These are phyloP conservation scores for Mallotus japonicus DNA, from an alignment of 441 rosid species.

Conservation along the genomic window DNA sequence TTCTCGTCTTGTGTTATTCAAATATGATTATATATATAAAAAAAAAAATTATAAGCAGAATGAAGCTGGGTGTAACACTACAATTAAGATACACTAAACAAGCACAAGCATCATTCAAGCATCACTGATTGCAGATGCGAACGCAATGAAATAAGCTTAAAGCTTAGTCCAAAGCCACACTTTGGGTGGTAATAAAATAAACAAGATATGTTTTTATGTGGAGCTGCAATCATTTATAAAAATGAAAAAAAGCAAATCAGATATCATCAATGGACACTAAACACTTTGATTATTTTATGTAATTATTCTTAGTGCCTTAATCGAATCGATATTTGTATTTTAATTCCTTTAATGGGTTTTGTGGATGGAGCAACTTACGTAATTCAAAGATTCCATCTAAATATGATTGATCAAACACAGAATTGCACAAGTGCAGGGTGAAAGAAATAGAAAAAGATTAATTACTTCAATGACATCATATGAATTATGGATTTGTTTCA, in stretches of 20 bases:
- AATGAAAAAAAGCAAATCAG: neutral
- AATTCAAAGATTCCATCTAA: slow-evolving; percentile 7
- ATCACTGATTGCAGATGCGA: neutral
- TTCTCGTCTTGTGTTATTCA: no score
- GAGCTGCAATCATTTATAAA: neutral
- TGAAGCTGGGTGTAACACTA: no score
- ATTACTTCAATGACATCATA: slow-evolving; percentile 7
- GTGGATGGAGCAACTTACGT: slow-evolving; percentile 10
- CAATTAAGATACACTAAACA: no score
- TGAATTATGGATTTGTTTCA: neutral
- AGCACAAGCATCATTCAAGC: neutral
- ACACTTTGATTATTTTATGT: neutral
- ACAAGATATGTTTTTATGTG: slow-evolving; percentile 3
- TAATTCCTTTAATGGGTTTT: neutral
- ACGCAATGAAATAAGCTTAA: neutral
- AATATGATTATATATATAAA: no score
- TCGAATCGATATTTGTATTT: neutral
- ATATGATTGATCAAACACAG: neutral
- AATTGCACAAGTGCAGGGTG: neutral
- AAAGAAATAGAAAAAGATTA: neutral
- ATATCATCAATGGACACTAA: neutral
- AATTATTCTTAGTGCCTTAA: neutral
- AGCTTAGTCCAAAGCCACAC: slow-evolving; percentile 4
- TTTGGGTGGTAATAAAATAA: neutral
- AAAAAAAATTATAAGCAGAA: no score